Percentiles rank a stretch among this genome's conserved stretches.
These are phyloP conservation scores for Coniella lustricola DNA, from an alignment of 2,329 filamentous ascomycete species.

Conservation along the genomic window DNA sequence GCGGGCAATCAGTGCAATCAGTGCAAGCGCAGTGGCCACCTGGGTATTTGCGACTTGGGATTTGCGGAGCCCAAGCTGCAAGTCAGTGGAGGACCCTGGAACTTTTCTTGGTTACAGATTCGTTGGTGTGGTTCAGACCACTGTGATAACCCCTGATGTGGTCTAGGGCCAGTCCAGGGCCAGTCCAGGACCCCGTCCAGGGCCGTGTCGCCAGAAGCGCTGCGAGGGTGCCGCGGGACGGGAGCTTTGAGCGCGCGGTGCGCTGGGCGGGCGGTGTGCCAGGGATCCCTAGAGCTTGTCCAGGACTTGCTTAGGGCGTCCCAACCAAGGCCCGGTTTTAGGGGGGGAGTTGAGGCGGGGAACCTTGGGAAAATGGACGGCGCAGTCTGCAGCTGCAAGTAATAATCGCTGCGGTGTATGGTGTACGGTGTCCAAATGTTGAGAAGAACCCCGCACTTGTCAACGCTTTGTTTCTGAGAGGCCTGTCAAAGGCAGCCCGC, in stretches of 20 bases:
- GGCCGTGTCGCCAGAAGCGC: neutral
- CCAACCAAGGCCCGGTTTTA: neutral
- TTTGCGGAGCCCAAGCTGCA: conserved; percentile 1
- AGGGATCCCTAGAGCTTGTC: neutral
- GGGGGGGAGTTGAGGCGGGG: neutral
- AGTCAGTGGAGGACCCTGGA: conserved; percentile 4
- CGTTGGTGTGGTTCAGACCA: neutral
- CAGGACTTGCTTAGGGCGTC: neutral
- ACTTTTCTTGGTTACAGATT: neutral
- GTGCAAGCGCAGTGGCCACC: conserved; percentile 3
- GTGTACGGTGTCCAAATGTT: neutral
- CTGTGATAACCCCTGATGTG: neutral
- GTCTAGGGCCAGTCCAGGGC: neutral
- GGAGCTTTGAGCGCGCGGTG: conserved; percentile 4
- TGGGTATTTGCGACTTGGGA: neutral
- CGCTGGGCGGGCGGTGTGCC: neutral
- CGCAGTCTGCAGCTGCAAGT: conserved; percentile 1
- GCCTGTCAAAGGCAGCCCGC: no score
- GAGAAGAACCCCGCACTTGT: conserved; percentile 1
- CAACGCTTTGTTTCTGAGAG: no score
- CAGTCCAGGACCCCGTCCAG: no score
- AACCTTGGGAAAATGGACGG: conserved; percentile 2
- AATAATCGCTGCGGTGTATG: neutral
- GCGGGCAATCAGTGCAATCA: neutral
- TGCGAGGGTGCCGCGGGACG: conserved; percentile 1